Evolutionary conservation across 2,329 filamentous ascomycete species (phyloP).

Genomic region (Alternaria ethzedia): DNA sequence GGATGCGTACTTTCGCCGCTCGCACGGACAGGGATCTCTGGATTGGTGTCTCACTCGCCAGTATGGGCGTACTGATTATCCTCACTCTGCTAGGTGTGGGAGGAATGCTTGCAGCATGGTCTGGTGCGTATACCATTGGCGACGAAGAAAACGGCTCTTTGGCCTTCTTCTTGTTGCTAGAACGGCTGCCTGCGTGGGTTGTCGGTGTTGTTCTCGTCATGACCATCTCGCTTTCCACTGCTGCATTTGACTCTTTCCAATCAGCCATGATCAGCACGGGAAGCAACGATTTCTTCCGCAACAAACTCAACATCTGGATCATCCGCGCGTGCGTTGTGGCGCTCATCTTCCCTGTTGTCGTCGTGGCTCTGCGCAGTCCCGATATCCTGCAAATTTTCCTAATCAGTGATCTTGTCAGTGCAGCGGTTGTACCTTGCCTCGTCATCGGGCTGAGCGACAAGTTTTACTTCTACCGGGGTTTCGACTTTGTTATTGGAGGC

Average conservation of each 20-base stretch:
- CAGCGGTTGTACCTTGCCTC: conserved; percentile 76
- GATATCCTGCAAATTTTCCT: conserved; percentile 82
- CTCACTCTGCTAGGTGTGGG: conserved; percentile 74
- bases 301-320: conserved; percentile 76
- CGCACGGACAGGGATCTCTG: conserved; percentile 79
- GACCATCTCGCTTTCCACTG: conserved; percentile 76
- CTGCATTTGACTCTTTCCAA: conserved; percentile 81
- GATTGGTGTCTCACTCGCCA: conserved; percentile 74
- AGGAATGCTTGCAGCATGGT: conserved; percentile 80
- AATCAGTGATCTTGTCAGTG: conserved; percentile 80
- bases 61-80: conserved; percentile 68
- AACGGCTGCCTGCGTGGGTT: conserved; percentile 78
- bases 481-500: conserved; percentile 79
- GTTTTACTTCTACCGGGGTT: conserved; percentile 76
- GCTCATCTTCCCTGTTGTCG: conserved; percentile 75
- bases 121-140: conserved; percentile 71
- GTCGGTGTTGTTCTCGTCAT: conserved; percentile 82
- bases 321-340: conserved; percentile 73
- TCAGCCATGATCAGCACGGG: conserved; percentile 85
- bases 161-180: conserved; percentile 77
- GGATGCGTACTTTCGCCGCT: conserved; percentile 83
- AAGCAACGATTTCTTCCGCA: conserved; percentile 85
- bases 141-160: conserved; percentile 68
- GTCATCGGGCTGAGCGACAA: conserved; percentile 72
- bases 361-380: conserved; percentile 75